Evolutionary conservation across 2,329 filamentous ascomycete genomes (phyloP).

Genomic region (Grosmannia serpens): DNA sequence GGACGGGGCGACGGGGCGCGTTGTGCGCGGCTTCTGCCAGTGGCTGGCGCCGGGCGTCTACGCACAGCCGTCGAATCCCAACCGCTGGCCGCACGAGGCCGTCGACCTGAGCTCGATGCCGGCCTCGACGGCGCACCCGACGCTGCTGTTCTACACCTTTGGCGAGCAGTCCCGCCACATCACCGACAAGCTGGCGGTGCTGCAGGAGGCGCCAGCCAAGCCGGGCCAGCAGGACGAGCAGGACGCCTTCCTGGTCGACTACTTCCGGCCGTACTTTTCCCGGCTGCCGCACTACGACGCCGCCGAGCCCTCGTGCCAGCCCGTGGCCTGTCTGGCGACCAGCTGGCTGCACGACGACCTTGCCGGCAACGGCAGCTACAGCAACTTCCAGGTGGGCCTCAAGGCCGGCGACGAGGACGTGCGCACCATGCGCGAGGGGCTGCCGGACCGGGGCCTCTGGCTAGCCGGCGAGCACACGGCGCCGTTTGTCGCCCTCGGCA

Average conservation of each 20-base stretch:
- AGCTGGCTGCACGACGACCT: conserved; percentile 69
- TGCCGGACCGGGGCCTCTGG: conserved; percentile 63
- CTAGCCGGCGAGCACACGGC: conserved; percentile 84
- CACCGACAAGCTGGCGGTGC: conserved; percentile 30
- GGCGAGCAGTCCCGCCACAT: conserved; percentile 49
- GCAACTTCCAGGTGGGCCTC: conserved; percentile 72
- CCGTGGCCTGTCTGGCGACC: conserved; percentile 55
- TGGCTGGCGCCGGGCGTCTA: conserved; percentile 61
- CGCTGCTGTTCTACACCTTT: conserved; percentile 73
- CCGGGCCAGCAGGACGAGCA: neutral
- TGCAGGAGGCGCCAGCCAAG: conserved; percentile 13
- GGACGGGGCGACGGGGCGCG: conserved; percentile 23
- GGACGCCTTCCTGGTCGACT: conserved; percentile 40
- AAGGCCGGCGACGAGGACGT: conserved; percentile 62
- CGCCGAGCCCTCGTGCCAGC: conserved; percentile 43
- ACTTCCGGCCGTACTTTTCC: conserved; percentile 70
- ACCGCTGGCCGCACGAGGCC: conserved; percentile 62
- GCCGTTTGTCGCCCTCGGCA: conserved; percentile 80
- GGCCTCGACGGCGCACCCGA: conserved; percentile 52
- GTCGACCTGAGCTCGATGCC: conserved; percentile 65
- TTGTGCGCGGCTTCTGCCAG: conserved; percentile 57
- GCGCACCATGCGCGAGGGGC: conserved; percentile 46
- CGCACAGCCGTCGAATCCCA: conserved; percentile 45
- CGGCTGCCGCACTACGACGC: conserved; percentile 56
- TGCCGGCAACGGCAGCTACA: conserved; percentile 72